These are phyloP conservation scores for Ophiostoma perfectum DNA, from an alignment of 2,329 filamentous ascomycete genomes.

Conservation along the genomic window DNA sequence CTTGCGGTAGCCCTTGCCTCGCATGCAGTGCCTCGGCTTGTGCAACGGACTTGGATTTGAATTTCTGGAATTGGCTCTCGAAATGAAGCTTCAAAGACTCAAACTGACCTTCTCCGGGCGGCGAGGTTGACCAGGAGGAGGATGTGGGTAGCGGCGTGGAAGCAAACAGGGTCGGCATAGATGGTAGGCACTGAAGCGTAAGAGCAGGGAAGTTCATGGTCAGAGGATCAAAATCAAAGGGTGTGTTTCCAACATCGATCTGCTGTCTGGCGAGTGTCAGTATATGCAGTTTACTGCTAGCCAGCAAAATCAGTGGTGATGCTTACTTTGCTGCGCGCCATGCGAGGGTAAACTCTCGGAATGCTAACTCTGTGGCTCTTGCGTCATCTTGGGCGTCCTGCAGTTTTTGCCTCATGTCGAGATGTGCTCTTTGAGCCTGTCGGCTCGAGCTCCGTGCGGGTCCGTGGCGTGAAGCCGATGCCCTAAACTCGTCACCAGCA, in stretches of 20 bases:
- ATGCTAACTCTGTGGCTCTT: conserved; percentile 74
- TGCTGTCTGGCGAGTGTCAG: conserved; percentile 31
- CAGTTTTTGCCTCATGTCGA: conserved; percentile 58
- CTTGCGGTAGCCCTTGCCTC: background rate
- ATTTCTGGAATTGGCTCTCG: conserved; percentile 59
- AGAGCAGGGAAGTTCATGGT: conserved; percentile 81
- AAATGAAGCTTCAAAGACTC: conserved; percentile 66
- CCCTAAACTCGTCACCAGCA: background rate
- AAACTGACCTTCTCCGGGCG: conserved; percentile 68
- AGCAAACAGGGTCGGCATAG: conserved; percentile 77
- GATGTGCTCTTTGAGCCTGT: conserved; percentile 52
- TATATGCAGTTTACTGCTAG: background rate
- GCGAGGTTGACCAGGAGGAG: conserved; percentile 74
- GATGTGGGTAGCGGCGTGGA: conserved; percentile 71
- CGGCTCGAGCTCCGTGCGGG: conserved; percentile 42
- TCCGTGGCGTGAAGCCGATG: background rate
- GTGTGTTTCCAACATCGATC: conserved; percentile 50
- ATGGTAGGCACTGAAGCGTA: conserved; percentile 71
- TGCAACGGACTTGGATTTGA: conserved; percentile 50
- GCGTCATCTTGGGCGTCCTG: conserved; percentile 72
- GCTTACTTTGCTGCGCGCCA: conserved; percentile 75
- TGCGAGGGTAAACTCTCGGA: conserved; percentile 76
- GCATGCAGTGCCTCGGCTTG: background rate
- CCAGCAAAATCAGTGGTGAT: background rate
- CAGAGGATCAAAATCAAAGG: conserved; percentile 78